Conservation (phyloP, 148 eudicot genomes). For the Cornus florida region DNA sequence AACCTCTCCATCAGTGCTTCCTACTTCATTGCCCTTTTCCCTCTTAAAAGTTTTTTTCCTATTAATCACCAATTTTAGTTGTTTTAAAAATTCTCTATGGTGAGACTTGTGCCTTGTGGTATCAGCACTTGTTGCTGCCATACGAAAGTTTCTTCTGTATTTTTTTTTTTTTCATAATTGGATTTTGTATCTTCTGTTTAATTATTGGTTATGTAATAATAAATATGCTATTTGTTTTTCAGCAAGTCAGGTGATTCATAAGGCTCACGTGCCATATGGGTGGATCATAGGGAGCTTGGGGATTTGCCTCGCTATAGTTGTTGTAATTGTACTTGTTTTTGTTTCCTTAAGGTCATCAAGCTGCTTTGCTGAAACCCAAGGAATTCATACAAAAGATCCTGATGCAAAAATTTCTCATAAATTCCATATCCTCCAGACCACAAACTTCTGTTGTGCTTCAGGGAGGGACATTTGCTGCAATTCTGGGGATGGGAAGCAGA, state of each 20-base stretch:
- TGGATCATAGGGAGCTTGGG: conserved; percentile 84
- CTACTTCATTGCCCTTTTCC: not conserved
- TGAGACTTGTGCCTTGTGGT: not conserved
- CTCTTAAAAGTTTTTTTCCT: not conserved
- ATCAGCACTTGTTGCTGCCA: not conserved
- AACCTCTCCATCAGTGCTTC: not conserved
- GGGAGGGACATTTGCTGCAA: conserved; percentile 56
- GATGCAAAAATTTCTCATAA: conserved; percentile 55
- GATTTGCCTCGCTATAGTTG: conserved; percentile 53
- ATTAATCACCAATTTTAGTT: not conserved
- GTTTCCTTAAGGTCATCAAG: conserved; percentile 54
- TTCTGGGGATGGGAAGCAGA: conserved; percentile 60
- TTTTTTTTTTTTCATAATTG: too few relatives aligned
- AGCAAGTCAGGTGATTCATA: conserved; percentile 42
- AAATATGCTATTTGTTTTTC: conserved; percentile 22
- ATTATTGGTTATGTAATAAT: not conserved
- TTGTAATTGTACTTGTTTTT: conserved; percentile 50
- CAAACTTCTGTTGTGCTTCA: conserved; percentile 81
- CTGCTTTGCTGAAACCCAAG: conserved; percentile 34
- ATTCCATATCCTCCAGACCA: conserved; percentile 68
- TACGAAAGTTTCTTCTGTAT: not conserved
- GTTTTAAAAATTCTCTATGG: not conserved
- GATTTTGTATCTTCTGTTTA: not conserved
- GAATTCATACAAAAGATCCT: conserved; percentile 51
- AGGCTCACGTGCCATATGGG: conserved; percentile 54